Evolutionary conservation across 805 yeast genomes (phyloP).

Genomic region (Suhomyces sp.): DNA sequence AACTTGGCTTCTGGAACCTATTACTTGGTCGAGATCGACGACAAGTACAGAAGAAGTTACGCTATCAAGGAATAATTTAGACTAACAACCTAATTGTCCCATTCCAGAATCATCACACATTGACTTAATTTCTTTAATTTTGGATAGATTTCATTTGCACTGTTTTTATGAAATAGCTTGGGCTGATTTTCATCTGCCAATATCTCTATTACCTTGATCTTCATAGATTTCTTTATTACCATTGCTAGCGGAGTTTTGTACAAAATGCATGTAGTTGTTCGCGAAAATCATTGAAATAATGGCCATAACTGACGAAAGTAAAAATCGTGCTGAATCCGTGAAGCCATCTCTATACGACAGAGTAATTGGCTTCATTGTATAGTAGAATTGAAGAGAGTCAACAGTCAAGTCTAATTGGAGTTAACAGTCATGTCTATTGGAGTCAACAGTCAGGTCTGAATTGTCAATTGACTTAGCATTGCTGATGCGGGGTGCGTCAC

Average conservation of each 20-base stretch:
- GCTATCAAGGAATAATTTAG: constrained; percentile 56
- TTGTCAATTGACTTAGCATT: not conserved
- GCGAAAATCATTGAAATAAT: too few relatives aligned
- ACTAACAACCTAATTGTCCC: not conserved
- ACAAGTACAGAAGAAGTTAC: constrained; percentile 81
- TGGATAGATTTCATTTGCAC: not conserved
- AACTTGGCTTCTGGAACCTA: constrained; percentile 71
- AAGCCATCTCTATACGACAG: not conserved
- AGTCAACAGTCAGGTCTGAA: too few relatives aligned
- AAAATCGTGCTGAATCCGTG: not conserved
- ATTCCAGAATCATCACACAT: not conserved
- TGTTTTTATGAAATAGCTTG: not conserved
- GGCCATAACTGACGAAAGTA: too few relatives aligned
- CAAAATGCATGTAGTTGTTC: not conserved
- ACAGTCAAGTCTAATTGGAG: too few relatives aligned
- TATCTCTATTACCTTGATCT: not conserved
- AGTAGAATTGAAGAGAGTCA: not conserved
- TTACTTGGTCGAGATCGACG: constrained; percentile 81
- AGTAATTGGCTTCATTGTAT: not conserved
- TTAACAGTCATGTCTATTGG: too few relatives aligned
- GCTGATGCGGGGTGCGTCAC: not conserved
- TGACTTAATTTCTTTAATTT: not conserved
- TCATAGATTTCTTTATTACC: not conserved
- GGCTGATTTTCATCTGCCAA: not conserved
- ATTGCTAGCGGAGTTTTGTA: not conserved